phyloP scores from a whole-genome alignment of 495 filamentous ascomycete species.

The Pseudoneurospora amorphoporcata region DNA sequence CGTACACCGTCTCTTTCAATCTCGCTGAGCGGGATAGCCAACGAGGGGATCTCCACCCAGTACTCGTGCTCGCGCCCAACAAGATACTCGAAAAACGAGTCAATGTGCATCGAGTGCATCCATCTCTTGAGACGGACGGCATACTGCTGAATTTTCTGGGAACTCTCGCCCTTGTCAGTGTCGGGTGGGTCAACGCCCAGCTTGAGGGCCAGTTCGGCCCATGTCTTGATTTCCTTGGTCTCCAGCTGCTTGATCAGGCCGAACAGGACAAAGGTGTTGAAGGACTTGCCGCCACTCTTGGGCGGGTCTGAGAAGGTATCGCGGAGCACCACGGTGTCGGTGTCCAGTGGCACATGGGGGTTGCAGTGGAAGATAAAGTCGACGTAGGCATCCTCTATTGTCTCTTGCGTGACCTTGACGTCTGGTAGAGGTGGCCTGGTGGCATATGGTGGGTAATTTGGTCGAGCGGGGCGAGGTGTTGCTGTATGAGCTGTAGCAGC shows the following conservation, averaged over 20 bases:
- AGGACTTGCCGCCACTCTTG: constrained; percentile 86
- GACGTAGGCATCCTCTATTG: constrained; percentile 81
- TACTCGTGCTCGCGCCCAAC: constrained; percentile 72
- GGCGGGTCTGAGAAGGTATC: constrained; percentile 78
- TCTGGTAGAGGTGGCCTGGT: constrained; percentile 47
- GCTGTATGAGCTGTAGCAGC: background rate
- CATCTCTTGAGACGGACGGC: constrained; percentile 91
- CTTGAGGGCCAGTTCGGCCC: constrained; percentile 82
- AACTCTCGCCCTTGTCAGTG: constrained; percentile 76
- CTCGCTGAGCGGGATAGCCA: constrained; percentile 47
- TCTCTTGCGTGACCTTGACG: constrained; percentile 56
- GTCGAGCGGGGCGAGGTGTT: background rate
- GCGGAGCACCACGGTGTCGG: constrained; percentile 61
- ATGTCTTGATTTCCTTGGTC: constrained; percentile 86
- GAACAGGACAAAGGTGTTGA: constrained; percentile 73
- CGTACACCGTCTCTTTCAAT: constrained; percentile 75
- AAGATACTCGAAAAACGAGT: constrained; percentile 92
- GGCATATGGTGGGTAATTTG: background rate
- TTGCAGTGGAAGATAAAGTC: constrained; percentile 89
- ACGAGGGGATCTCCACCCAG: constrained; percentile 70
- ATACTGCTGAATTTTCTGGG: constrained; percentile 97
- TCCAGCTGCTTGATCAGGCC: constrained; percentile 77
- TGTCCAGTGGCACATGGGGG: constrained; percentile 59
- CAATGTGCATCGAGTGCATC: constrained; percentile 97
- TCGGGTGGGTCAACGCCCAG: constrained; percentile 85